Base-by-base conservation (phyloP, 108 stramenopile genomes). In the Skeletonema potamos region DNA sequence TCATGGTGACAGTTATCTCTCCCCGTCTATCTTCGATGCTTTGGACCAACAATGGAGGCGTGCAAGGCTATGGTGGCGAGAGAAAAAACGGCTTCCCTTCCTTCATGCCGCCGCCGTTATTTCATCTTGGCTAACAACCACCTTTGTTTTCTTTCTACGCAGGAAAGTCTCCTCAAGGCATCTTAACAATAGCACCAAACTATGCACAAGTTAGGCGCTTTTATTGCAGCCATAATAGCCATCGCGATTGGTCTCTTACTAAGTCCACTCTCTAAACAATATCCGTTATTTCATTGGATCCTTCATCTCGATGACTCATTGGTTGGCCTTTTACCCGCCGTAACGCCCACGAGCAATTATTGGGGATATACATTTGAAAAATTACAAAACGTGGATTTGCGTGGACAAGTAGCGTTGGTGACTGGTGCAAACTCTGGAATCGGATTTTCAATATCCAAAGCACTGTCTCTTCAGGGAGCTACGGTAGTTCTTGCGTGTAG, bases 371-470 rank as follows among this genome's bases (percentile, higher is more conserved):
- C 75, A 11, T 29, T 32, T 62, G 75, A 76, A 36, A 48, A 72
- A 58, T 59, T 77, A 28, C 18, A 56, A 22, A 26, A 39, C 4
- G 18, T 66, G 34, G 76, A 72, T n/a, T 62, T 87, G 56, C 56
- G 41, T 18, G 86, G 86, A n/a, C 86, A 87, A 66, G 51, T 58
- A 11, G 86, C 84, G 1, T 33, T 87, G 34, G 77, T 87, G 13
- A 87, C 86, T 12, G 86, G 86, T 48, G 86, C 72, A 44, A 87
- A 87, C 62, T 79, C 77, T 7, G 86, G 86, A 1, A 81, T 85
- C 34, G 86, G 86, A 48, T 83, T 64, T 43, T 77, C 73, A 54
- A 59, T 83, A 8, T 56, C 84, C 28, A 58, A 55, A 20, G 59
- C 63, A 12, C 64, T 87, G 9, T 64, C 82, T 1, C 30, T 34